Conservation (phyloP, 129 eudicot genomes). For the Erigeron canadensis region DNA sequence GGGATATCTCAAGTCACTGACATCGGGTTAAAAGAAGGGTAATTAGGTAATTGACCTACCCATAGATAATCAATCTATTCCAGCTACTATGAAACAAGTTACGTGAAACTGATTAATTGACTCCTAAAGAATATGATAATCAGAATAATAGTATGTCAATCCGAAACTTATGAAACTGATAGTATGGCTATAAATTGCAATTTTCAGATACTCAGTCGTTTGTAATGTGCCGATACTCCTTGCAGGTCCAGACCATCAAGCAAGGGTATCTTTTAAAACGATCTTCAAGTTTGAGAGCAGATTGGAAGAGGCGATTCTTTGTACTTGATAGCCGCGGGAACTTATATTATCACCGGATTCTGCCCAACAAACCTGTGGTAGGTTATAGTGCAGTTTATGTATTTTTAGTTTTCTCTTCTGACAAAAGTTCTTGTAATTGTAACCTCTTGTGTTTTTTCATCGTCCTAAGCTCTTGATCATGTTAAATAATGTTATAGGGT, state of each 20-base stretch:
- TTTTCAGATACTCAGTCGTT: not conserved
- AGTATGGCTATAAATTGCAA: not conserved
- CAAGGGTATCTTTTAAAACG: constrained; percentile 95
- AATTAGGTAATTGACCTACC: no score
- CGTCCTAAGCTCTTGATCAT: not conserved
- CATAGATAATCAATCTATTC: no score
- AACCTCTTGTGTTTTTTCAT: constrained; percentile 1
- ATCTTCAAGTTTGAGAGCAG: constrained; percentile 90
- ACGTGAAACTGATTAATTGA: not conserved
- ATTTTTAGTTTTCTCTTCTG: not conserved
- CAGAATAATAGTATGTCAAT: not conserved
- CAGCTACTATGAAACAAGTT: not conserved
- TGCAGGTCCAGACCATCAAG: constrained; percentile 83
- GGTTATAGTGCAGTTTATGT: constrained; percentile 27
- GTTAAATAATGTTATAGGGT: constrained; percentile 41
- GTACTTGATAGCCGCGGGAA: constrained; percentile 93
- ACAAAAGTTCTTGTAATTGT: not conserved
- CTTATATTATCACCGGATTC: constrained; percentile 70
- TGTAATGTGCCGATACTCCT: constrained; percentile 10
- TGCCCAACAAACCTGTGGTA: constrained; percentile 58
- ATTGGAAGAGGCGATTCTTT: constrained; percentile 93
- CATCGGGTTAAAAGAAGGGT: not conserved
- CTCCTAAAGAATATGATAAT: not conserved
- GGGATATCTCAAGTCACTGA: not conserved
- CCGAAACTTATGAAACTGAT: not conserved